Conservation (phyloP, 352 stramenopile species). For the Globisporangium nodosum region DNA sequence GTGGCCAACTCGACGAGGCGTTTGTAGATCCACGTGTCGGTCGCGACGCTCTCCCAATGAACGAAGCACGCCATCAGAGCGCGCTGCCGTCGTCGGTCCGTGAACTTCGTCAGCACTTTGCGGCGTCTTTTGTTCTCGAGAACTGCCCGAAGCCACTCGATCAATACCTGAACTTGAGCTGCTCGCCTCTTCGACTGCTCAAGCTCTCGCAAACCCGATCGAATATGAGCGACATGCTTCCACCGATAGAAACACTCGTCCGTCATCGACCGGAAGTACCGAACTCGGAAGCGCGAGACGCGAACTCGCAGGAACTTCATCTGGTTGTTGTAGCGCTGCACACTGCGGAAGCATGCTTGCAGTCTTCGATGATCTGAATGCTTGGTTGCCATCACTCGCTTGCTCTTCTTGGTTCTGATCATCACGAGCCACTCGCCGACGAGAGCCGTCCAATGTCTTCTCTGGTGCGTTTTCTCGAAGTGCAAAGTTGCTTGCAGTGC, state of each 20-base stretch:
- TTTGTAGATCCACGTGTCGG: conserved; percentile 30
- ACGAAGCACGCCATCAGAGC: conserved; percentile 17
- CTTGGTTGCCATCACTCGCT: not conserved
- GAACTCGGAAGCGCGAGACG: conserved; percentile 17
- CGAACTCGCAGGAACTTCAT: conserved; percentile 7
- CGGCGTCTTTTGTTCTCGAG: not conserved
- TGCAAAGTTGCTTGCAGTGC: conserved; percentile 6
- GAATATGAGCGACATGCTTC: conserved; percentile 11
- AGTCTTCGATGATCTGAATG: not conserved
- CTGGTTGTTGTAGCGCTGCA: not conserved
- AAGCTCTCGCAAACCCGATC: conserved; percentile 8
- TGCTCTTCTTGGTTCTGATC: not conserved
- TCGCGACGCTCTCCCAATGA: conserved; percentile 52
- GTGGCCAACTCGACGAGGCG: conserved; percentile 18
- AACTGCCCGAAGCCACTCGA: not conserved
- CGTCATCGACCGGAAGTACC: conserved; percentile 19
- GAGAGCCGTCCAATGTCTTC: conserved; percentile 17
- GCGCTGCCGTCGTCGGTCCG: conserved; percentile 4
- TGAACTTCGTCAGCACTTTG: conserved; percentile 9
- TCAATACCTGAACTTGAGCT: not conserved
- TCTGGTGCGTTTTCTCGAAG: conserved; percentile 14
- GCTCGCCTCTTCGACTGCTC: not conserved
- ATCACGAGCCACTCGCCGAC: conserved; percentile 14
- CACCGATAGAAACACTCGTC: conserved; percentile 25
- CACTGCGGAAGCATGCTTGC: conserved; percentile 1